Percentiles rank a stretch among this genome's conserved stretches.
Evolutionary conservation across 2,329 filamentous ascomycete genomes (phyloP).

Genomic region (Neonectria hederae): DNA sequence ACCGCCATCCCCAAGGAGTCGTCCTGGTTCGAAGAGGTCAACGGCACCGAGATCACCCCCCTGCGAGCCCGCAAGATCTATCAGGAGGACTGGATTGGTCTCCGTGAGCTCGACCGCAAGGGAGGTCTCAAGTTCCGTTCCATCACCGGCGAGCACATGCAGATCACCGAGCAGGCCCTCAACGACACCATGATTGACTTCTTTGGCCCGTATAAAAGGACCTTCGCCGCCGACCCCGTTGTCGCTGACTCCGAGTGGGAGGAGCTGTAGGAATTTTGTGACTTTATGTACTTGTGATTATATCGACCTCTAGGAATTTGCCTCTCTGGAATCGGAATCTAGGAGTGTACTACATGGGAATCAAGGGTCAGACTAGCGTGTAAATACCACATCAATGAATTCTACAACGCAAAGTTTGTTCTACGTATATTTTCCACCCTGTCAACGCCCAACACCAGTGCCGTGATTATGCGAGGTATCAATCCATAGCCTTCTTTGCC

Average conservation of each 20-base stretch:
- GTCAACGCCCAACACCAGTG: slow-evolving; percentile 49
- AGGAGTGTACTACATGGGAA: slow-evolving; percentile 20
- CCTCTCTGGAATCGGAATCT: slow-evolving; percentile 3
- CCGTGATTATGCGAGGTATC: slow-evolving; percentile 43
- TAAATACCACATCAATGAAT: slow-evolving; percentile 33
- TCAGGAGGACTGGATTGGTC: slow-evolving; percentile 90
- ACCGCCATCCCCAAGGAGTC: slow-evolving; percentile 91
- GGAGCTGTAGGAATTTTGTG: slow-evolving; percentile 49
- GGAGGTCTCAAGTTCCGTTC: slow-evolving; percentile 80
- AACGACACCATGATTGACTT: slow-evolving; percentile 72
- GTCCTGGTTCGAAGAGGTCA: slow-evolving; percentile 89
- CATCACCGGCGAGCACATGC: slow-evolving; percentile 84
- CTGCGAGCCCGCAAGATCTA: slow-evolving; percentile 79
- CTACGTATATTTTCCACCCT: slow-evolving; percentile 36
- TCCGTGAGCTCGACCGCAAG: slow-evolving; percentile 81
- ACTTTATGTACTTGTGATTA: slow-evolving; percentile 17
- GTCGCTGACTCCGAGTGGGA: slow-evolving; percentile 35
- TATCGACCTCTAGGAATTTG: slow-evolving; percentile 20
- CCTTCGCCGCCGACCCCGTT: slow-evolving; percentile 43
- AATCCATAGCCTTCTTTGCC: slow-evolving; percentile 63
- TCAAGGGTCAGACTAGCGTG: slow-evolving; percentile 26
- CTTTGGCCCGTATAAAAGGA: slow-evolving; percentile 64
- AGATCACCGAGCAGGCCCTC: slow-evolving; percentile 73
- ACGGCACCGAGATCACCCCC: slow-evolving; percentile 72
- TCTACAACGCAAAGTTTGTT: slow-evolving; percentile 33